Evolutionary conservation across 2,329 filamentous ascomycete genomes (phyloP).

Genomic region (Zymoseptoria passerinii): DNA sequence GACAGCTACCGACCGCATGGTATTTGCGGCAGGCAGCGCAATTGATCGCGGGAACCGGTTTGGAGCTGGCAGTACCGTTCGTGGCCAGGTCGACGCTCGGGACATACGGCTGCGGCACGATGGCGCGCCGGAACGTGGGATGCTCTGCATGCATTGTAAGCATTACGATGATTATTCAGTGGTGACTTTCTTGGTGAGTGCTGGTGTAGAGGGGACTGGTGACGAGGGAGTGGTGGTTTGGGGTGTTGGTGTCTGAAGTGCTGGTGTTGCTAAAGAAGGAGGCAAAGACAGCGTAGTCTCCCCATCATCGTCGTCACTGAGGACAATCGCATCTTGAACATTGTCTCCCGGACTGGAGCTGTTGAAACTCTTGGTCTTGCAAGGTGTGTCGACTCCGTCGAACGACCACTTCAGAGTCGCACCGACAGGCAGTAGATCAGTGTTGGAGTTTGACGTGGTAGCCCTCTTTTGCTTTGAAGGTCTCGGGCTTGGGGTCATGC

Average conservation of each 20-base stretch:
- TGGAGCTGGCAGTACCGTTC: neutral
- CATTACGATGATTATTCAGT: neutral
- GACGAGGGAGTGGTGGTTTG: neutral
- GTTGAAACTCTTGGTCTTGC: neutral
- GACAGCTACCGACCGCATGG: conserved; percentile 54
- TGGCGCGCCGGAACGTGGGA: conserved; percentile 14
- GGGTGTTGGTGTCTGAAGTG: neutral
- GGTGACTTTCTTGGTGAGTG: neutral
- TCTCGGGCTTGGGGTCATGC: neutral
- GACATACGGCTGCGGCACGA: conserved; percentile 6
- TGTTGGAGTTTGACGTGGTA: neutral
- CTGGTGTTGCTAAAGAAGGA: neutral
- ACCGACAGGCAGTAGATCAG: neutral
- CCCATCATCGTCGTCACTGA: neutral
- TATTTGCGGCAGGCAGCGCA: conserved; percentile 48
- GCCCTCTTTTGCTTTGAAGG: neutral
- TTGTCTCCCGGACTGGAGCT: neutral
- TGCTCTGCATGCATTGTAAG: conserved; percentile 5
- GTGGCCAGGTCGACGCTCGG: conserved; percentile 1
- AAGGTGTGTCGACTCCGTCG: neutral
- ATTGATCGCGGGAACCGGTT: conserved; percentile 14
- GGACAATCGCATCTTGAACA: neutral
- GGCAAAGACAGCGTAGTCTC: neutral
- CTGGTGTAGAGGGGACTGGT: neutral
- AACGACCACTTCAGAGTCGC: neutral